Evolutionary conservation across 371 early-diverging fungal genomes (phyloP), one percentile per base, ranked within the genome.

Genomic region (Apophysomyces ossiformis): DNA sequence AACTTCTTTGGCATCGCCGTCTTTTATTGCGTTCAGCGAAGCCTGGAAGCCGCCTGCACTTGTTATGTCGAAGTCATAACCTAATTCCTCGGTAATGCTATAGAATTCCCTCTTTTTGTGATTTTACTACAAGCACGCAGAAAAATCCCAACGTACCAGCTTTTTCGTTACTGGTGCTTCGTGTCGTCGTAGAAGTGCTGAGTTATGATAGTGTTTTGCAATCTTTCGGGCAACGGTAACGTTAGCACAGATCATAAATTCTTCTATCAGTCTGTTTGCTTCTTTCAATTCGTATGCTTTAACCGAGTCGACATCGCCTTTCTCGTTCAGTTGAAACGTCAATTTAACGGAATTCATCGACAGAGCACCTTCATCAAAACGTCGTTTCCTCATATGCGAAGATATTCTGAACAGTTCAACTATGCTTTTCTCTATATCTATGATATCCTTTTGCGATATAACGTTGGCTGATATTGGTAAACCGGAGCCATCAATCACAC

Each of bases 231-330:
- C 99, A 0, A 99, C 99, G 62, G 92, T 91, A 71, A 97, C 96
- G 74, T 99, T 99, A 44, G 99, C 99, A 18, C 99, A 87, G 58
- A 99, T 82, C 99, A 99, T 99, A 70, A 99, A 98, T 80, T 99
- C 99, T 76, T 99, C 99, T 46, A 99, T 95, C 11, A 99, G 82
- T 2, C 90, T 89, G 73, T 99, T 97, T 13, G 98, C 93, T 62
- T 97, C 97, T 77, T 96, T 94, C 54, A 91, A 76, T 60, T 92
- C 87, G 67, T 96, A 93, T 43, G 92, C 79, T 21, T 91, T 79
- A 21, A 90, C 83, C 66, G 82, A 72, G 62, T 87, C 45, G 38
- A 97, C 92, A 75, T 93, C 85, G 37, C 89, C 84, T 41, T 83
- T 45, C 2, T 82, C 85, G 62, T 95, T 92, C n/a, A 95, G 79